Conservation (phyloP, 2,329 filamentous ascomycete genomes). For the Fusarium nisikadoi region DNA sequence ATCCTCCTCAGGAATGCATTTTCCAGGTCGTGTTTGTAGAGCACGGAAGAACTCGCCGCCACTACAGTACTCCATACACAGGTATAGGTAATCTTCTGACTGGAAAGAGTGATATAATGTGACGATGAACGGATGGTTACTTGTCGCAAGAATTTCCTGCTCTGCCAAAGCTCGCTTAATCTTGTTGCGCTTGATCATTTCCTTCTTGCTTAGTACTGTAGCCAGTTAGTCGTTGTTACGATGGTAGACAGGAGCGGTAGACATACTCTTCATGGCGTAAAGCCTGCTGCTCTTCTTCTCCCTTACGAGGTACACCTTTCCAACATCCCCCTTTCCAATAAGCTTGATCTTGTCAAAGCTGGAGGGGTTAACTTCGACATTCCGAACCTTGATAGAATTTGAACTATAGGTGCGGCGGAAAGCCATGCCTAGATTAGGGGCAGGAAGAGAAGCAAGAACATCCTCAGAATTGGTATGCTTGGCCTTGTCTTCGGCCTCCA, state of each 20-base stretch:
- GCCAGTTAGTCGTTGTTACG: constrained; percentile 49
- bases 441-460: constrained; percentile 70
- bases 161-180: constrained; percentile 98
- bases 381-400: constrained; percentile 98
- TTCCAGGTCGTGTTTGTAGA: constrained; percentile 93
- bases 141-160: constrained; percentile 97
- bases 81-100: constrained; percentile 96
- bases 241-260: neutral
- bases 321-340: constrained; percentile 98
- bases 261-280: constrained; percentile 97
- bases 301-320: constrained; percentile 95
- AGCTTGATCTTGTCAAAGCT: constrained; percentile 99
- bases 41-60: constrained; percentile 98
- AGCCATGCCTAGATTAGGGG: constrained; percentile 73
- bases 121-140: constrained; percentile 99
- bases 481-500: constrained; percentile 42
- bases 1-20: constrained; percentile 96
- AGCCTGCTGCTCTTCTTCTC: constrained; percentile 97
- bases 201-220: constrained; percentile 96
- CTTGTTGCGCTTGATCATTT: constrained; percentile 99
- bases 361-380: constrained; percentile 93
- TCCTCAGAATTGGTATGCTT: constrained; percentile 59
- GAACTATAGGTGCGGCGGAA: constrained; percentile 98
- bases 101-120: constrained; percentile 99
- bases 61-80: constrained; percentile 99